Evolutionary conservation across 73 alveolate genomes (phyloP), one percentile per base, ranked within the genome.

Genomic region (Paramecium pentaurelia): DNA sequence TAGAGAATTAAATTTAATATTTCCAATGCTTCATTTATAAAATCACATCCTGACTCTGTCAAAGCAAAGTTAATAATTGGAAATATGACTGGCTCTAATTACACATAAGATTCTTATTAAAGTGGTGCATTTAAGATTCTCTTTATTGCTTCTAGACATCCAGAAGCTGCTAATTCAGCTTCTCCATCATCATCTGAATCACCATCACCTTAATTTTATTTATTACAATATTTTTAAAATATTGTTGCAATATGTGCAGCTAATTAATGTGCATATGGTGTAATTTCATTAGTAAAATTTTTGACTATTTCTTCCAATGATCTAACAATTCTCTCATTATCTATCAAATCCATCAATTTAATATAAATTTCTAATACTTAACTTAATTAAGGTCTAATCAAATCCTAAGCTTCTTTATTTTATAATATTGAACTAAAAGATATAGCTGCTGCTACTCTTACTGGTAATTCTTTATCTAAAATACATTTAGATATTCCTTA

Each of bases 231-330:
- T 92, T 95, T 93, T 73, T 93, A 64, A 92, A 94, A 97, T 25
- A 95, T 58, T 8, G 68, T 83, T 8, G 93, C 93, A 59, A 97
- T 64, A 32, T 95, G 93, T 34, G 86, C 95, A 49, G 95, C 84
- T 8, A 97, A 92, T 42, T 95, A 96, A 18, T 93, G 87, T 45
- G 99, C 99, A 60, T 68, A 97, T 37, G 99, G 99, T 18, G 89
- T 93, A 36, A 97, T 95, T 71, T 97, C 97, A 14, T 92, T 95
- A 32, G 88, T 77, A 93, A 93, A 97, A 59, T 88, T 83, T 16
- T 85, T 85, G 4, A 97, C 99, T 18, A 97, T 95, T 60, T 96
- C 98, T 88, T 97, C 99, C 16, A 97, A 95, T 18, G 99, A 97
- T 16, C 93, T 93, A 36, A 97, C 97, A 3, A 97, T 73, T 37